These are phyloP conservation scores for Auricularia heimuer DNA, from an alignment of 768 basidiomycete species.

Conservation along the genomic window DNA sequence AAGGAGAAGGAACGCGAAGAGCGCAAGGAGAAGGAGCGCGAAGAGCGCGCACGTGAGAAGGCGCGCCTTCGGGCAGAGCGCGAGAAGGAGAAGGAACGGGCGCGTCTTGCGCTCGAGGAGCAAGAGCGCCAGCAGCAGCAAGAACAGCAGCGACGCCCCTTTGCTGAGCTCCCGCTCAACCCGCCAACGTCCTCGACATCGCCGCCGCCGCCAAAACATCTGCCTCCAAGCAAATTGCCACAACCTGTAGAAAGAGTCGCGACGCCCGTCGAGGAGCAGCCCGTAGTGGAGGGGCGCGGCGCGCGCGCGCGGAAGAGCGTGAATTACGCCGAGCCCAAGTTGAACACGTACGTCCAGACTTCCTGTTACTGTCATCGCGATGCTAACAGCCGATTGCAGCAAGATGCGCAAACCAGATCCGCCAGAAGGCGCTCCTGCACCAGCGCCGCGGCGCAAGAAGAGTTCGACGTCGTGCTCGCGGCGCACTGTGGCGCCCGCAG, in stretches of 20 bases:
- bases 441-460: neutral
- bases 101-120: constrained; percentile 13
- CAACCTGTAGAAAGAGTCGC: constrained; percentile 15
- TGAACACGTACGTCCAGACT: constrained; percentile 60
- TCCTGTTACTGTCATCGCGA: neutral
- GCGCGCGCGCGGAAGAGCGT: constrained; percentile 59
- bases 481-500: neutral
- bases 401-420: constrained; percentile 86
- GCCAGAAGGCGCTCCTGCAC: constrained; percentile 7
- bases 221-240: neutral
- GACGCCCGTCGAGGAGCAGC: constrained; percentile 19
- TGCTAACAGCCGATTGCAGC: constrained; percentile 25
- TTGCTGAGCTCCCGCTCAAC: neutral
- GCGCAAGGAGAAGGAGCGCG: constrained; percentile 24
- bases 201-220: neutral
- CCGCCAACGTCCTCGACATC: neutral
- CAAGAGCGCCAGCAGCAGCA: neutral
- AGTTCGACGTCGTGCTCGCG: neutral
- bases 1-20: constrained; percentile 13
- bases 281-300: constrained; percentile 33
- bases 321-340: constrained; percentile 80
- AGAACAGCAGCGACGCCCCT: neutral
- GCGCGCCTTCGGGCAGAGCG: constrained; percentile 8
- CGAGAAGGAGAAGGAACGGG: constrained; percentile 34
- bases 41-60: constrained; percentile 27